Evolutionary conservation across 768 basidiomycete genomes (phyloP).

Genomic region (Piloderma croceum): DNA sequence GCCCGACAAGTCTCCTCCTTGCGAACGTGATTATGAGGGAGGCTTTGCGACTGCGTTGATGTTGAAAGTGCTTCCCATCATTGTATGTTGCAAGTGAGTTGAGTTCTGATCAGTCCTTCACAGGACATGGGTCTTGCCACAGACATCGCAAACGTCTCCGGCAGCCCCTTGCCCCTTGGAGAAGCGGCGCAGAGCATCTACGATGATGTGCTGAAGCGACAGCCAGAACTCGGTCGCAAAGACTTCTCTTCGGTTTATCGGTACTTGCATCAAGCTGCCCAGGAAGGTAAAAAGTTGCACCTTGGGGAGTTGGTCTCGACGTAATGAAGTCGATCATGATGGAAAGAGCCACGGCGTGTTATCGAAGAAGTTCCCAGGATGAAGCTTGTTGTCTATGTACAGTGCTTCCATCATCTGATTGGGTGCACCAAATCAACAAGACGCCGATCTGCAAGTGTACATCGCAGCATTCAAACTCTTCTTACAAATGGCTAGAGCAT

Average conservation of each 20-base stretch:
- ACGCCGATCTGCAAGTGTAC: too few relatives aligned
- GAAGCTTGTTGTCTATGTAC: too few relatives aligned
- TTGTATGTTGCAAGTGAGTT: conserved; percentile 4
- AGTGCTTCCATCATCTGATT: too few relatives aligned
- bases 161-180: conserved; percentile 59
- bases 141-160: conserved; percentile 46
- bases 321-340: too few relatives aligned
- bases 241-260: conserved; percentile 83
- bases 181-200: conserved; percentile 62
- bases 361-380: too few relatives aligned
- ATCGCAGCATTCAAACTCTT: too few relatives aligned
- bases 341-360: too few relatives aligned
- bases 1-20: conserved; percentile 69
- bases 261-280: conserved; percentile 40
- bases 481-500: too few relatives aligned
- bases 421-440: too few relatives aligned
- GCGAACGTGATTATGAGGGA: conserved; percentile 77
- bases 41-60: conserved; percentile 82
- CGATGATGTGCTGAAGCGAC: conserved; percentile 41
- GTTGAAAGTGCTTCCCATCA: conserved; percentile 57
- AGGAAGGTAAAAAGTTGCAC: too few relatives aligned
- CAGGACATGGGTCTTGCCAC: conserved; percentile 85
- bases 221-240: conserved; percentile 56
- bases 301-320: too few relatives aligned
- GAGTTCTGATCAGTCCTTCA: conserved; percentile 5